phyloP scores from a whole-genome alignment of 1,284 basidiomycete species.

The Phellinidium pouzarii region DNA sequence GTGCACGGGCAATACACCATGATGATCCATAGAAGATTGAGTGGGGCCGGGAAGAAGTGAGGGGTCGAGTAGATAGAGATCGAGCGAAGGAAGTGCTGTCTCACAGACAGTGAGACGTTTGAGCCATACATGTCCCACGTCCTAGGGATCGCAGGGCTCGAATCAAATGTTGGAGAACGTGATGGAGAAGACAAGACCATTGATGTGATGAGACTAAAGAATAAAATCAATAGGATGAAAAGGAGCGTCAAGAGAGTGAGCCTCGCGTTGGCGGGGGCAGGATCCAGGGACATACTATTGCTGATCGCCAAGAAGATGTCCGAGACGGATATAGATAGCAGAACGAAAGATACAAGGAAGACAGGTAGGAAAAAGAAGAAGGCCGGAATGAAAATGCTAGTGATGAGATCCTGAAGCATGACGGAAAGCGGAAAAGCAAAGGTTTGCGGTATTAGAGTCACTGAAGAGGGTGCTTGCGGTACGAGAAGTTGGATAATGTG shows the following conservation, averaged over 20 bases:
- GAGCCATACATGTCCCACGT: constrained; percentile 46
- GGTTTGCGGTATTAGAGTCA: constrained; percentile 34
- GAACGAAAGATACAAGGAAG: constrained; percentile 35
- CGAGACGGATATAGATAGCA: constrained; percentile 37
- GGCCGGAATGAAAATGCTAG: constrained; percentile 33
- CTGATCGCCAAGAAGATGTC: constrained; percentile 27
- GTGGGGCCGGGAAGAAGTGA: constrained; percentile 43
- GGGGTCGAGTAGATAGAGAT: constrained; percentile 33
- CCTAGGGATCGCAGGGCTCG: constrained; percentile 2
- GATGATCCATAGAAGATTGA: constrained; percentile 37
- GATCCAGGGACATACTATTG: constrained; percentile 13
- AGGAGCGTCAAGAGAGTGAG: constrained; percentile 35
- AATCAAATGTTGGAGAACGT: constrained; percentile 18
- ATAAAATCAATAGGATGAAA: constrained; percentile 29
- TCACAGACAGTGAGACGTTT: constrained; percentile 38
- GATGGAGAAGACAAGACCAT: constrained; percentile 24
- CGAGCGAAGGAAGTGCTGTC: constrained; percentile 35
- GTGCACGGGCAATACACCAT: constrained; percentile 25
- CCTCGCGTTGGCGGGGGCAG: constrained; percentile 41
- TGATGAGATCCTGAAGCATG: constrained; percentile 34
- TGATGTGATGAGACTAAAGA: constrained; percentile 18
- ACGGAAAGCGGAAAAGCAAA: constrained; percentile 37
- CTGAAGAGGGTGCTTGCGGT: constrained; percentile 36
- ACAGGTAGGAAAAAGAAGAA: constrained; percentile 42
- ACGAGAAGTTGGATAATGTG: constrained; percentile 40